Evolutionary conservation across 805 yeast species (phyloP), one percentile per base, ranked within the genome.

Genomic region (Tetrapisispora fleetii): DNA sequence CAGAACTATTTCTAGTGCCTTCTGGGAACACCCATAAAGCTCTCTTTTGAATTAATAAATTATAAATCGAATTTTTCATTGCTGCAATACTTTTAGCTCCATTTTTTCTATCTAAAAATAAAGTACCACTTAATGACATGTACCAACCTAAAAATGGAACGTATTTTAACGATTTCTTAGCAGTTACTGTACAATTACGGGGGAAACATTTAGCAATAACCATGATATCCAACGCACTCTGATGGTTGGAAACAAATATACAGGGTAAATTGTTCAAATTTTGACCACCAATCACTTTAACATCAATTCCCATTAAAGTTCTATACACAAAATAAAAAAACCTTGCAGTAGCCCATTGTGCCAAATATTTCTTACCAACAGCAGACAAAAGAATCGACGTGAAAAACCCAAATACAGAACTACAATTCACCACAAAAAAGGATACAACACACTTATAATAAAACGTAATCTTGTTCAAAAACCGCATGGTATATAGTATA

Each of bases 131-230:
- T 21, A 88, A 75, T 22, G 79, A 60, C 98, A 93, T 89, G 70
- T 89, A 93, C 98, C 97, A 91, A 11, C 99, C 99, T 56, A 93
- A 72, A 58, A 93, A 76, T n/a, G 99, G 99, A 46, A 87, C 72
- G 62, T 79, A 87, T 59, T 85, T 80, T 59, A 93, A 75, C 3
- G 86, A 82, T 64, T 79, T 81, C 68, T 93, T 93, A 33, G 97
- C 93, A 1, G 98, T 93, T 43, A 93, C 96, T 9, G 90, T 81
- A 71, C 90, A 88, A 45, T 86, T 87, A 43, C 80, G 79, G 45
- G 95, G 96, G 73, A 93, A 93, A 39, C 87, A 67, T 54, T 77
- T 79, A 28, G 96, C 98, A 54, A 93, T 71, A 50, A 90, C 68
- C 45, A 85, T 72, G 48, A 93, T 79, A 64, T 93, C 99, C 54